Conservation (phyloP, 768 basidiomycete species). For the Psilocybe subaeruginosa region DNA sequence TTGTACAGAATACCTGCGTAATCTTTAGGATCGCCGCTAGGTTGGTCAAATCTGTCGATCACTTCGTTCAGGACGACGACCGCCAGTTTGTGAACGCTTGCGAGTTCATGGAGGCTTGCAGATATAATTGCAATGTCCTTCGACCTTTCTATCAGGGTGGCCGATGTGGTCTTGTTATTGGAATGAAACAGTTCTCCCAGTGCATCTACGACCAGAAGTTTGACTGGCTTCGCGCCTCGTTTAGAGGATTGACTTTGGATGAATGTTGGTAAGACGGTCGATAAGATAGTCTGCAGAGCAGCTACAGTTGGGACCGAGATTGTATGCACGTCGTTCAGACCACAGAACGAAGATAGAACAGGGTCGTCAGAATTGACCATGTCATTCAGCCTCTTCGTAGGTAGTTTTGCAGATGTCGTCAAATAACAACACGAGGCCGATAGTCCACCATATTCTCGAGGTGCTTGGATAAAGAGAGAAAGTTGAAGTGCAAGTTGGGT, state of each 20-base stretch:
- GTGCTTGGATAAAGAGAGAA: conserved; percentile 77
- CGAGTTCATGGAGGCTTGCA: conserved; percentile 70
- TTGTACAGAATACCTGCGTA: conserved; percentile 58
- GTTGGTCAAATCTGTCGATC: conserved; percentile 67
- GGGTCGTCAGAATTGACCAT: conserved; percentile 55
- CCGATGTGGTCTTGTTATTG: conserved; percentile 56
- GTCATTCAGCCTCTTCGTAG: conserved; percentile 69
- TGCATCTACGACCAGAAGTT: conserved; percentile 85
- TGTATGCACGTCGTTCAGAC: conserved; percentile 64
- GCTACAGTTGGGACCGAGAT: conserved; percentile 57
- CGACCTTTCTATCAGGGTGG: conserved; percentile 73
- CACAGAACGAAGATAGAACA: conserved; percentile 43
- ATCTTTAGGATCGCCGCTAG: conserved; percentile 21
- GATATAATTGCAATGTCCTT: conserved; percentile 71
- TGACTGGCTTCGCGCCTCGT: conserved; percentile 56
- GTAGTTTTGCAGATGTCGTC: conserved; percentile 71
- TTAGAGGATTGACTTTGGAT: conserved; percentile 37
- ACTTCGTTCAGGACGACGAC: conserved; percentile 91
- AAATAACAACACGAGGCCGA: conserved; percentile 77
- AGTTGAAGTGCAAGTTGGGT: conserved; percentile 90
- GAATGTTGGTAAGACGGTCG: conserved; percentile 54
- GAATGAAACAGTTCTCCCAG: conserved; percentile 85
- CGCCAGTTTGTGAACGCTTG: conserved; percentile 63
- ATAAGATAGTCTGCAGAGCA: conserved; percentile 57
- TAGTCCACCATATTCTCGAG: conserved; percentile 56